Conservation (phyloP, 163 green algal species). For the Chloromonas sp. region DNA sequence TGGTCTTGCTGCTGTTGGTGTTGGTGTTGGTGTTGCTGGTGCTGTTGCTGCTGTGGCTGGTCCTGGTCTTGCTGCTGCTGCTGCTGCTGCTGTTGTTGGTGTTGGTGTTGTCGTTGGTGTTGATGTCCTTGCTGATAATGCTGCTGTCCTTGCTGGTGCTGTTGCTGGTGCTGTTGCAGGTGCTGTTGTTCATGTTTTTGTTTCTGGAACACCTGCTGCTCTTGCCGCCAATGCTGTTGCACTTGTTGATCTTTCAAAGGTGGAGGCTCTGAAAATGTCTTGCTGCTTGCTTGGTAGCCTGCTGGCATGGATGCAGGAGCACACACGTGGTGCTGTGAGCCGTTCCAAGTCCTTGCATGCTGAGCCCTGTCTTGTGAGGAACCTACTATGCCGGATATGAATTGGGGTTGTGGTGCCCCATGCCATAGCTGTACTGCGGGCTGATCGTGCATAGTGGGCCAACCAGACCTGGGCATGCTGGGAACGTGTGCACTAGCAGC, state of each 20-base stretch:
- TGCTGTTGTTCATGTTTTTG: slow-evolving; percentile 3
- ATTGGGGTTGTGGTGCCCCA: no score
- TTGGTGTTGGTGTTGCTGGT: not conserved
- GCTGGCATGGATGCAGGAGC: no score
- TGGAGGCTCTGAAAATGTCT: not conserved
- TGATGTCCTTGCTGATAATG: not conserved
- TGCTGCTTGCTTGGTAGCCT: no score
- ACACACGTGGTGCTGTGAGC: not conserved
- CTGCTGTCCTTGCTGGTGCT: not conserved
- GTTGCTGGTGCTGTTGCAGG: not conserved
- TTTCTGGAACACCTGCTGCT: not conserved
- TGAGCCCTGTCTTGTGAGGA: not conserved
- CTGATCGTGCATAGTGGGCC: no score
- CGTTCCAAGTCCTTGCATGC: not conserved
- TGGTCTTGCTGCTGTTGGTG: not conserved
- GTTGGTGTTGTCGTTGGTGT: not conserved
- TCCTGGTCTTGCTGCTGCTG: not conserved
- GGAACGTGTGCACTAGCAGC: no score
- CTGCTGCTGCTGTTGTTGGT: slow-evolving; percentile 8
- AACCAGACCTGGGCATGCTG: no score
- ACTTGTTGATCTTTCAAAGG: not conserved
- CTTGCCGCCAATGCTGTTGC: not conserved
- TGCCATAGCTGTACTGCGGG: no score
- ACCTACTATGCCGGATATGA: no score
- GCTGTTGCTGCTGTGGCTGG: slow-evolving; percentile 1